Evolutionary conservation across 2,329 filamentous ascomycete genomes (phyloP).

Genomic region (Colletotrichum lindemuthianum): DNA sequence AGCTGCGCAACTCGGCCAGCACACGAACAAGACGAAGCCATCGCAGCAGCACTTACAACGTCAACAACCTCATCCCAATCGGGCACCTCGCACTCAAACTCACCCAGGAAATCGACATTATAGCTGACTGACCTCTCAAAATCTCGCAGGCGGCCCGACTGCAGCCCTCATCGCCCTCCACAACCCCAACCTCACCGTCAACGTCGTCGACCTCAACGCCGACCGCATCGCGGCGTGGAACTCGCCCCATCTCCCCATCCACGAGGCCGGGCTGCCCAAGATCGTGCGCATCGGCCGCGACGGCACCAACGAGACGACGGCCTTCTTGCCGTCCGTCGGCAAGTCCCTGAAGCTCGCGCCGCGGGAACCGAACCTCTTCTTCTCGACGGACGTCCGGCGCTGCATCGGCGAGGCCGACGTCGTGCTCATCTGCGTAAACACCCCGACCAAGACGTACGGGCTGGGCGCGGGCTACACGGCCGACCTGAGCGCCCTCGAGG

Average conservation of each 20-base stretch:
- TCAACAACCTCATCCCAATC: not conserved
- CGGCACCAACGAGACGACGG: constrained; percentile 57
- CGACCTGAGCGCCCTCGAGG: constrained; percentile 78
- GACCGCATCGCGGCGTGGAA: constrained; percentile 78
- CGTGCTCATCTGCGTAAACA: constrained; percentile 81
- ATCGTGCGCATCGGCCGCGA: constrained; percentile 74
- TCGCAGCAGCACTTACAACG: not conserved
- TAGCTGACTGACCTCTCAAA: constrained; percentile 22
- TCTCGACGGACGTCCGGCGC: constrained; percentile 73
- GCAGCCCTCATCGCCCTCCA: constrained; percentile 79
- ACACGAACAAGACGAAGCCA: not conserved
- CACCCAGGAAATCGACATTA: not conserved
- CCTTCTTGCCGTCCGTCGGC: constrained; percentile 50
- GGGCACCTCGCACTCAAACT: constrained; percentile 4
- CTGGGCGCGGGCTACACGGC: constrained; percentile 76
- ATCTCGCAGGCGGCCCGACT: constrained; percentile 72
- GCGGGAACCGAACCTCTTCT: constrained; percentile 74
- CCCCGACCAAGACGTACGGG: constrained; percentile 78
- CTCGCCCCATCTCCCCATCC: constrained; percentile 77
- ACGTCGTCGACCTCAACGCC: constrained; percentile 77
- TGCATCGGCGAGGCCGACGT: constrained; percentile 75
- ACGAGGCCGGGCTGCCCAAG: constrained; percentile 76
- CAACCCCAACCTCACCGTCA: constrained; percentile 76
- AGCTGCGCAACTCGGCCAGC: no score
- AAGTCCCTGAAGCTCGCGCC: constrained; percentile 49